Base-by-base conservation (phyloP, 2,329 filamentous ascomycete genomes). In the Trichoderma harzianum region DNA sequence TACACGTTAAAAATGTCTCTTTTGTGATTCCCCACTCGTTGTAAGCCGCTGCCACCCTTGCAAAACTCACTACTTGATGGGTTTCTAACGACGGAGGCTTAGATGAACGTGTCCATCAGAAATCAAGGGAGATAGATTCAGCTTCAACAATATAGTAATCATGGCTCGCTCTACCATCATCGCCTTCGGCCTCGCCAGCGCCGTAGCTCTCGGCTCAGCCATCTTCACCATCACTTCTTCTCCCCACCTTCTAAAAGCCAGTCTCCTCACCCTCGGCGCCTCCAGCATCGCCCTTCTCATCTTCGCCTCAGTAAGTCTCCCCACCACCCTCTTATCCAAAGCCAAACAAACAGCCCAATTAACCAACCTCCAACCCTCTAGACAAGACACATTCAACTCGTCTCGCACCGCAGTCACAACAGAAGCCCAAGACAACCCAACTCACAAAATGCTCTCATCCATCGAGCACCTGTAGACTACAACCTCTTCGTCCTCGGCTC, bases 401-500 rank as follows among this genome's bases (percentile, higher is more conserved):
- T 74, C 11, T 71, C 60, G 0, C 74, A 55, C 1, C 78, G 77
- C n/a, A 74, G 75, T 39, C 21, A 67, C n/a, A 62, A 51, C n/a
- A 70, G 60, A 55, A 75, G 74, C 75, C 64, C 75, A 12, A 62
- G 70, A 8, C 47, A 28, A 11, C 30, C 16, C 34, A n/a, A 28
- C 7, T 62, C 60, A 2, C 73, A 70, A 26, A 64, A 69, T 26
- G 72, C 36, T 7, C 28, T 55, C 3, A 75, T 77, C 24, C 36
- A 10, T 6, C 72, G 36, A 4, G 28, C 62, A 1, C 57, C 53
- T 3, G 4, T 30, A 4, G 82, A 82, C 30, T 88, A 95, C 80
- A 84, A 94, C 69, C 85, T 97, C 36, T 88, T 97, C 74, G 91
- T 98, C 30, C 91, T 98, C 28, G 96, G 96, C 67, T 97, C 93